Percentiles rank a stretch among this genome's conserved stretches.
Evolutionary conservation across 257 asterid species (phyloP).

Genomic region (Solanum chmielewskii): DNA sequence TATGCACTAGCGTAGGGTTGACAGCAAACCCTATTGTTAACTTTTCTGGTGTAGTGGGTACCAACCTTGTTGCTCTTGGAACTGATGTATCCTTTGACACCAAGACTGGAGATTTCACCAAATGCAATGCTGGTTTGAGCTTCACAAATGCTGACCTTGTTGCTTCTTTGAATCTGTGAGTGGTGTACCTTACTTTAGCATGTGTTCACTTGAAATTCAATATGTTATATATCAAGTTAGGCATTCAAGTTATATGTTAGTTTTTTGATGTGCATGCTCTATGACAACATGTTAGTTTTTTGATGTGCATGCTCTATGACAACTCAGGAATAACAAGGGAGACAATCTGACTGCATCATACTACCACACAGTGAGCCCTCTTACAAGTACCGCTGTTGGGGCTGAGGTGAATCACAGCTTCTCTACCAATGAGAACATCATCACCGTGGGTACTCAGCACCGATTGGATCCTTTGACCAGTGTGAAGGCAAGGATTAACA

Average conservation of each 20-base stretch:
- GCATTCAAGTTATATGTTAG: background rate
- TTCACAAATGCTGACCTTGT: slow-evolving; percentile 43
- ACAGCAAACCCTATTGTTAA: slow-evolving; percentile 45
- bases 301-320: background rate
- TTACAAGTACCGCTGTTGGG: slow-evolving; percentile 45
- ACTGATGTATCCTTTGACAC: slow-evolving; percentile 55
- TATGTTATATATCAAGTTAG: background rate
- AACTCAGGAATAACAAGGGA: slow-evolving; percentile 44
- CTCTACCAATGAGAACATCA: slow-evolving; percentile 36
- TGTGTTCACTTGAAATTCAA: background rate
- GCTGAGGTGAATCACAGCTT: slow-evolving; percentile 46
- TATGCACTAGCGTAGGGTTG: slow-evolving; percentile 44
- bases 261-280: background rate
- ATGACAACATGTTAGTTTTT: background rate
- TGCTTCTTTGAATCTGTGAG: slow-evolving; percentile 50
- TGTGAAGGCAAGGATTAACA: slow-evolving; percentile 42
- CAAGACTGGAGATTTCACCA: slow-evolving; percentile 37
- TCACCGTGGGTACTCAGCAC: slow-evolving; percentile 42
- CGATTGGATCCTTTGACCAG: slow-evolving; percentile 36
- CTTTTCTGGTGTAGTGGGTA: slow-evolving; percentile 47
- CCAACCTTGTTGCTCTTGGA: slow-evolving; percentile 28
- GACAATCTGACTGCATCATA: slow-evolving; percentile 34
- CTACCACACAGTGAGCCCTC: slow-evolving; percentile 36
- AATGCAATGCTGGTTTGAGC: slow-evolving; percentile 45
- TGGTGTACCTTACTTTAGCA: background rate